Evolutionary conservation across 352 stramenopile genomes (phyloP), one percentile per base, ranked within the genome.

Genomic region (Phytopythium montanum): DNA sequence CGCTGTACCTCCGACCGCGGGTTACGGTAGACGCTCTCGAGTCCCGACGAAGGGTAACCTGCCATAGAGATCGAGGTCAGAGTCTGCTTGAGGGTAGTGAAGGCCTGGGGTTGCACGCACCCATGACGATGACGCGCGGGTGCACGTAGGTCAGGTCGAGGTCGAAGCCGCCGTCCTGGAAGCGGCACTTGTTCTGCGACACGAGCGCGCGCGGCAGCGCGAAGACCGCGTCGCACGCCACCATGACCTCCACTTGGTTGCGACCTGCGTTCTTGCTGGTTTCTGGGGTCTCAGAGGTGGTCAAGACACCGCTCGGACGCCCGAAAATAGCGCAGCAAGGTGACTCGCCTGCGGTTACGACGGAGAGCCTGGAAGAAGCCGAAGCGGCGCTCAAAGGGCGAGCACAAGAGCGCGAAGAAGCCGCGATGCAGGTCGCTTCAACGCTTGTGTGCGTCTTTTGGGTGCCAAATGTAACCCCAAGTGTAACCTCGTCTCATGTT

Each of bases 101-200:
- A n/a, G n/a, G n/a, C n/a, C n/a, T n/a, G n/a, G n/a, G n/a, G 8
- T 13, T 29, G 56, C 18, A 62, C 73, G 5, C 42, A 91, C 81
- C 79, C 81, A 91, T 91, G 65, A 92, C 80, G 55, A 92, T 84
- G 42, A 92, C 46, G 28, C 82, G 82, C 55, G 79, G 79, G 59
- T 90, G 79, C 54, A 92, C 54, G 62, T 90, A 92, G 61, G 72
- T 76, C 62, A 92, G 69, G 52, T 92, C 82, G 25, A 92, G 67
- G 60, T 90, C 76, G 44, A 78, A 92, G 54, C 78, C 80, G 45
- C 76, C 70, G 39, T 79, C 53, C 39, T 76, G 68, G 60, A 77
- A 90, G 54, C 82, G 79, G 18, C 73, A 71, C 58, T 88, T 92
- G 75, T 92, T 90, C 62, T 92, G 80, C 48, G 82, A 92, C 50